A percentile compares a stretch with the other conserved stretches of the same genome.
These are phyloP conservation scores for Macrophomina phaseolina DNA, from an alignment of 2,329 filamentous ascomycete species.

Conservation along the genomic window DNA sequence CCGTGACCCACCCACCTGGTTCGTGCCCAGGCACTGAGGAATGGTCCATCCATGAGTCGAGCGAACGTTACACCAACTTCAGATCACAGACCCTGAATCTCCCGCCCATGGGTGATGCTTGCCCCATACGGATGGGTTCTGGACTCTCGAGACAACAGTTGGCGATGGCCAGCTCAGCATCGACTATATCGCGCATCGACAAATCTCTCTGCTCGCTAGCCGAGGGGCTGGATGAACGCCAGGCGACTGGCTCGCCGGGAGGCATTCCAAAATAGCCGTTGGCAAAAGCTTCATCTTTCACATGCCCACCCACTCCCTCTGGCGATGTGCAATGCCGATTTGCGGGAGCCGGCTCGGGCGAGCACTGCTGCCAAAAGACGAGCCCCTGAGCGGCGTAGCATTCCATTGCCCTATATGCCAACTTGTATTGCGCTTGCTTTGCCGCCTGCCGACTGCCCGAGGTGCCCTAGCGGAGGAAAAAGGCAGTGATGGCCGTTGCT, in stretches of 20 bases:
- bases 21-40: not conserved
- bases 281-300: not conserved
- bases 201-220: not conserved
- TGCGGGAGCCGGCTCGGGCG: not conserved
- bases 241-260: not conserved
- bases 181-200: not conserved
- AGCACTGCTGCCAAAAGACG: too few species aligned
- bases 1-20: not conserved
- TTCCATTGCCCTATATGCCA: too few species aligned
- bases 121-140: not conserved
- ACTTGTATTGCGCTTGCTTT: not conserved
- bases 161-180: not conserved
- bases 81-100: not conserved
- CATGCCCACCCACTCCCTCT: not conserved
- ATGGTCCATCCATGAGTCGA: not conserved
- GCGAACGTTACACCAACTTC: not conserved
- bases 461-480: too few species aligned
- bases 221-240: not conserved
- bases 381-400: not conserved
- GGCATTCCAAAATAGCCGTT: not conserved
- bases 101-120: not conserved
- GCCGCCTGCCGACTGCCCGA: slow-evolving; percentile 7
- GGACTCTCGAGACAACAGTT: not conserved
- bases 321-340: not conserved
- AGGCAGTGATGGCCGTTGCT: slow-evolving; percentile 3